phyloP scores from a whole-genome alignment of 1,284 basidiomycete species.

The Peniophora sp. region DNA sequence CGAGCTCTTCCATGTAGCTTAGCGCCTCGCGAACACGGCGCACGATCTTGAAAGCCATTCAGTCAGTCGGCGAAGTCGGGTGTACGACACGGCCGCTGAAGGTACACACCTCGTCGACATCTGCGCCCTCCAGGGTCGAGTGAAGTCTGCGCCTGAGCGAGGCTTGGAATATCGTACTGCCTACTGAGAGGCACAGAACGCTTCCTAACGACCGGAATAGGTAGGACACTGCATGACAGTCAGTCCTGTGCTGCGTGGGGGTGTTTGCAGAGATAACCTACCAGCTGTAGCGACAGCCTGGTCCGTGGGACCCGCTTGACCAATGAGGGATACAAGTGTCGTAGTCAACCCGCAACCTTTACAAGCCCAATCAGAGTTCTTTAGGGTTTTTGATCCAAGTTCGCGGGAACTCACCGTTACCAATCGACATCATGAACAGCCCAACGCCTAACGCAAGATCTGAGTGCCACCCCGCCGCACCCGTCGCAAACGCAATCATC shows the following conservation, averaged over 20 bases:
- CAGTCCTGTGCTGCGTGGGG: not conserved
- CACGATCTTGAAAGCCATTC: conserved; percentile 29
- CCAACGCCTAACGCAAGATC: conserved; percentile 34
- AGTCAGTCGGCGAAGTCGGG: not conserved
- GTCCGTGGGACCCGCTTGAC: conserved; percentile 50
- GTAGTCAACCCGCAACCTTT: conserved; percentile 47
- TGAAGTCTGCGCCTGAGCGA: conserved; percentile 33
- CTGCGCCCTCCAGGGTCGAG: conserved; percentile 25
- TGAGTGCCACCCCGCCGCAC: conserved; percentile 24
- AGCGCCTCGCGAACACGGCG: conserved; percentile 41
- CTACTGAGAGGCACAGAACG: conserved; percentile 43
- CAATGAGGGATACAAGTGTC: conserved; percentile 50
- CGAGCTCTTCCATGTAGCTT: conserved; percentile 37
- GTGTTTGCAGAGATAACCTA: conserved; percentile 14
- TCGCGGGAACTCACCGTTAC: conserved; percentile 30
- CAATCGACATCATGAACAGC: conserved; percentile 32
- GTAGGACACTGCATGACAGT: conserved; percentile 39
- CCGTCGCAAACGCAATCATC: conserved; percentile 30
- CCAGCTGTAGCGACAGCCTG: conserved; percentile 60
- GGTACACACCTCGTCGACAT: conserved; percentile 34
- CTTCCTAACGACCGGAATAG: conserved; percentile 49
- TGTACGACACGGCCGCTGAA: too few relatives aligned
- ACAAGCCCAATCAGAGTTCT: not conserved
- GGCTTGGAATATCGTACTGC: conserved; percentile 40
- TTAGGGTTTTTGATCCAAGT: too few relatives aligned